Base-by-base conservation (phyloP, 352 stramenopile genomes). In the Phytophthora ramorum region DNA sequence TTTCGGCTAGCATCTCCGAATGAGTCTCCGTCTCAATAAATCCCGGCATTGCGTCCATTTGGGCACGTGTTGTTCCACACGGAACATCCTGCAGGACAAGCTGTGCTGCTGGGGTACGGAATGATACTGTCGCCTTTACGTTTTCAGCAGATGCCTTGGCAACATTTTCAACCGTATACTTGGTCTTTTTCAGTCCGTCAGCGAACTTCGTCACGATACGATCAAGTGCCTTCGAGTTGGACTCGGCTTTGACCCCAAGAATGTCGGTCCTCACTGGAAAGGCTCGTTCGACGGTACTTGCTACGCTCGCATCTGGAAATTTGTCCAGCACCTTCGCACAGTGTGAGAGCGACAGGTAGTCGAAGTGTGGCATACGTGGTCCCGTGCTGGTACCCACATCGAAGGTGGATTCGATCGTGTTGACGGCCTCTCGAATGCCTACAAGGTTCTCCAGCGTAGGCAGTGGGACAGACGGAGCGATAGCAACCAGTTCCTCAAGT, bases 331-430 rank as follows among this genome's bases (percentile, higher is more conserved):
- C 58, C 24, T 77, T 75, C 6, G 82, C 79, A 60, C 73, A 89
- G 49, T 92, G 82, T 24, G 76, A 60, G 8, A 92, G 63, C 19
- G 81, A 91, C 12, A 90, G 48, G 34, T 78, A 80, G 51, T 90
- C 79, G 28, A 94, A 90, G 53, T 94, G 83, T 10, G 84, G 86
- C 81, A 92, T 91, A 30, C 84, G 78, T 30, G 79, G 68, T 0
- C 74, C 70, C 22, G 69, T 70, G 12, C 71, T 67, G 7, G 49
- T 58, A 50, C 58, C 58, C 2, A 60, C 55, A 22, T 84, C 75
- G 54, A 83, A 76, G 48, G 75, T 87, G 45, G 73, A 69, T 69
- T 94, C 86, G 41, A 94, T 83, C 14, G 80, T 73, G 38, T 93
- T 91, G 47, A 92, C 70, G 0, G 86, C 83, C 44, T 94, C 84